Conservation (phyloP, 345 rosid species). For the Mallotus nudiflorus region DNA sequence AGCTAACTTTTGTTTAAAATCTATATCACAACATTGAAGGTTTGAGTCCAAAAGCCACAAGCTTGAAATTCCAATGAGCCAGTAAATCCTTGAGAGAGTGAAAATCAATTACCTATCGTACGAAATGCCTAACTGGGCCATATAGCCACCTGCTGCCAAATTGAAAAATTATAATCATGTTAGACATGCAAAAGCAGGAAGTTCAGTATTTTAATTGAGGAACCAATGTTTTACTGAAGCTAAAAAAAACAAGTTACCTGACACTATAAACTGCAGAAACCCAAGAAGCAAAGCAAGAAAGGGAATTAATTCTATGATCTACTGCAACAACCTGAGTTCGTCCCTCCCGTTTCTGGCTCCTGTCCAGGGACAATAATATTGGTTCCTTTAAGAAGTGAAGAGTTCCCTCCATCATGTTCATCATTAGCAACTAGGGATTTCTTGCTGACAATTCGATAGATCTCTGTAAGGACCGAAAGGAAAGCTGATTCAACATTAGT, state of each 20-base stretch:
- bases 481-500: constrained; percentile 63
- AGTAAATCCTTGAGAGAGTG: neutral
- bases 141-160: neutral
- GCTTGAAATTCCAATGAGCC: constrained; percentile 8
- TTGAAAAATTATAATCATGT: neutral
- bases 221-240: neutral
- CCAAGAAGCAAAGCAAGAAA: neutral
- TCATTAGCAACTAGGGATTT: constrained; percentile 53
- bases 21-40: constrained; percentile 6
- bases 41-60: neutral
- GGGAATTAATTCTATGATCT: constrained; percentile 25
- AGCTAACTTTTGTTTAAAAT: constrained; percentile 8
- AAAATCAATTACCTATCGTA: constrained; percentile 10
- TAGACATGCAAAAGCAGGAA: constrained; percentile 5
- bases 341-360: constrained; percentile 33
- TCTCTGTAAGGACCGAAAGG: constrained; percentile 52
- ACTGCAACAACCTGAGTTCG: constrained; percentile 36
- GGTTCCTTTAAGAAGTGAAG: constrained; percentile 53
- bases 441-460: constrained; percentile 53
- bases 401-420: constrained; percentile 46
- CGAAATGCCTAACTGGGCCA: neutral
- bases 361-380: constrained; percentile 40
- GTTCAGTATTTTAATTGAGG: neutral
- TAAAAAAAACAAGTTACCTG: constrained; percentile 9
- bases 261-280: constrained; percentile 5